Conservation (phyloP, 2,329 filamentous ascomycete species). For the Westerdykella sp. region DNA sequence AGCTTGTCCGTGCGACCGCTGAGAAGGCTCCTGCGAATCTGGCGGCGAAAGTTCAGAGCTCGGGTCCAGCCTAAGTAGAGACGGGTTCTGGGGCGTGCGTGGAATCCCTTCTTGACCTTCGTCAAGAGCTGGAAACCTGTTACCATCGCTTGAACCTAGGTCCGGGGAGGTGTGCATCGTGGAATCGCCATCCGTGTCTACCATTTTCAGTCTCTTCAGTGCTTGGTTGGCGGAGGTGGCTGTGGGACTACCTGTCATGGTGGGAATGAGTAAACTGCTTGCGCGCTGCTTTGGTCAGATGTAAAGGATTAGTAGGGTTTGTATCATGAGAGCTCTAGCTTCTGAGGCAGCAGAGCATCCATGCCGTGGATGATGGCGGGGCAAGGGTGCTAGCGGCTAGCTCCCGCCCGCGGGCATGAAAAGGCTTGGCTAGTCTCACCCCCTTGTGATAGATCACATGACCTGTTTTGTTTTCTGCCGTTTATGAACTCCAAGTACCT, state of each 20-base stretch:
- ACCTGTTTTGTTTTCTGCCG: no score
- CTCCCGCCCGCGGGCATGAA: conserved; percentile 8
- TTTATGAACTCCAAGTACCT: no score
- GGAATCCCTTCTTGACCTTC: conserved; percentile 20
- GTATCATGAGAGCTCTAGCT: background rate
- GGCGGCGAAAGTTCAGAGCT: conserved; percentile 50
- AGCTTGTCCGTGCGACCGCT: conserved; percentile 19
- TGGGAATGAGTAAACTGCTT: background rate
- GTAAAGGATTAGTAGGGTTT: background rate
- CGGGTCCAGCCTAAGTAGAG: conserved; percentile 19
- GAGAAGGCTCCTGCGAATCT: conserved; percentile 42
- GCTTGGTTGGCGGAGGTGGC: conserved; percentile 8
- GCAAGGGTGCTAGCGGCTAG: background rate
- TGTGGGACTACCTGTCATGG: conserved; percentile 11
- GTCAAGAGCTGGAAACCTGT: conserved; percentile 41
- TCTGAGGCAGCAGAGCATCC: conserved; percentile 7
- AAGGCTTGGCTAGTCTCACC: conserved; percentile 4
- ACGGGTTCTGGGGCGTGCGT: conserved; percentile 39
- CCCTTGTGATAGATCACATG: no score
- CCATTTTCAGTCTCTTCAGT: conserved; percentile 7
- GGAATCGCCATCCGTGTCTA: conserved; percentile 51
- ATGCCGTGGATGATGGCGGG: background rate
- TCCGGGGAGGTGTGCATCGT: conserved; percentile 47
- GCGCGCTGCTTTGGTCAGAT: background rate
- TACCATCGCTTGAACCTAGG: conserved; percentile 27